phyloP scores from a whole-genome alignment of 371 early-diverging fungal genomes.

The Mortierella sp. region DNA sequence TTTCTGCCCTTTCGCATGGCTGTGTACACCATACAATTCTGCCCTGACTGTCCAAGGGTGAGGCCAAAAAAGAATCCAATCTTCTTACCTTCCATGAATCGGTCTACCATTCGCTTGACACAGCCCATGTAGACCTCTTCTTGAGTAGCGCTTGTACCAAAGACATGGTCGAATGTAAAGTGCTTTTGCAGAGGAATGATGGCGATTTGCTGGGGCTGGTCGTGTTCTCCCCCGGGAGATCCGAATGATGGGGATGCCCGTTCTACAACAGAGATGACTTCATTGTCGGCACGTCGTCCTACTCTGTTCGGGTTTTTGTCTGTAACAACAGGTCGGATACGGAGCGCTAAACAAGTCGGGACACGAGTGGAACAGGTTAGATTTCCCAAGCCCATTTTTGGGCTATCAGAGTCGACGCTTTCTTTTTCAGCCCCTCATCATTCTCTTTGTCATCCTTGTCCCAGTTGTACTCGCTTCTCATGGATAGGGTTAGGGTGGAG shows the following conservation, averaged over 20 bases:
- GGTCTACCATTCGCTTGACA: slow-evolving; percentile 78
- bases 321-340: slow-evolving; percentile 62
- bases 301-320: slow-evolving; percentile 27
- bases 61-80: not conserved
- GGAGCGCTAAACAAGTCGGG: slow-evolving; percentile 55
- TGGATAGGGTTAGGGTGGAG: not conserved
- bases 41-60: too few species aligned
- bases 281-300: slow-evolving; percentile 57
- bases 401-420: too few species aligned
- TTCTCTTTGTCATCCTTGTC: too few species aligned
- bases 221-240: slow-evolving; percentile 16
- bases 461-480: too few species aligned
- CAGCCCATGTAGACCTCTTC: slow-evolving; percentile 76
- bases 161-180: slow-evolving; percentile 86
- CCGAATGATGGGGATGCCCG: slow-evolving; percentile 44
- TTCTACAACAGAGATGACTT: slow-evolving; percentile 58
- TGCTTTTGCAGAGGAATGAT: slow-evolving; percentile 64
- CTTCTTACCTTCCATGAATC: slow-evolving; percentile 85
- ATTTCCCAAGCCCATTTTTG: too few species aligned
- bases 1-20: too few species aligned
- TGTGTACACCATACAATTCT: too few species aligned
- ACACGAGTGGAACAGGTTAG: not conserved
- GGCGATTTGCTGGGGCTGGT: slow-evolving; percentile 35
- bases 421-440: too few species aligned
- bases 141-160: slow-evolving; percentile 75